Evolutionary conservation across 169 alveolate genomes (phyloP), one percentile per base, ranked within the genome.

Genomic region (Cryptosporidium muris): DNA sequence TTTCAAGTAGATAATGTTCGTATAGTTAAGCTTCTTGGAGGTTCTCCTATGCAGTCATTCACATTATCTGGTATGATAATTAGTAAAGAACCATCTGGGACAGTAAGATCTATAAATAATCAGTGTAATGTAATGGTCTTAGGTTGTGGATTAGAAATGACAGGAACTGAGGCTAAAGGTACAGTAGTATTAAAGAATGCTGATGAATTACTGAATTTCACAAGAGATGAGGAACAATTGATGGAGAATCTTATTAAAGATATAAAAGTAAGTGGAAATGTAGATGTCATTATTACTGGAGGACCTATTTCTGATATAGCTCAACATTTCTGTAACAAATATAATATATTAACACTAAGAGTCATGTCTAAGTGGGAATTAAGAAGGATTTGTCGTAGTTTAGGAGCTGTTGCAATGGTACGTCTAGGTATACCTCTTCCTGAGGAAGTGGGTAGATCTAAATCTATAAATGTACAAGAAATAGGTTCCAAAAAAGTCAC

Each of bases 1-100:
- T 97, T 98, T 82, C 97, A 97, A 91, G 96, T 95, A 38, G 99
- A 98, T 88, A 95, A 96, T 91, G 96, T 98, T 8, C 95, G 99
- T 64, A 98, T 98, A 2, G 95, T 97, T 5, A 97, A 98, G 94
- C 92, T 98, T 53, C 91, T 94, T 45, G 99, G 99, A 8, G 99
- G 99, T 34, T 80, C 93, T 37, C 65, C 92, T 88, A 90, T 63
- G 82, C 95, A 95, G 82, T 95, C 99, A 45, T 91, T 92, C 53
- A 96, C 95, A 12, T 88, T 96, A 40, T 92, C 94, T 82, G 98
- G 98, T 36, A 94, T 96, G 97, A 97, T 95, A 53, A 89, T 96
- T 37, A 81, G 92, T 37, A 92, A 95, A 63, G 96, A 94, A 60
- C 91, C 97, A 48, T 95, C 94, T 81, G 99, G 99, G 43, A 82